Evolutionary conservation across 108 stramenopile genomes (phyloP).

Genomic region (Ochromonas danica): DNA sequence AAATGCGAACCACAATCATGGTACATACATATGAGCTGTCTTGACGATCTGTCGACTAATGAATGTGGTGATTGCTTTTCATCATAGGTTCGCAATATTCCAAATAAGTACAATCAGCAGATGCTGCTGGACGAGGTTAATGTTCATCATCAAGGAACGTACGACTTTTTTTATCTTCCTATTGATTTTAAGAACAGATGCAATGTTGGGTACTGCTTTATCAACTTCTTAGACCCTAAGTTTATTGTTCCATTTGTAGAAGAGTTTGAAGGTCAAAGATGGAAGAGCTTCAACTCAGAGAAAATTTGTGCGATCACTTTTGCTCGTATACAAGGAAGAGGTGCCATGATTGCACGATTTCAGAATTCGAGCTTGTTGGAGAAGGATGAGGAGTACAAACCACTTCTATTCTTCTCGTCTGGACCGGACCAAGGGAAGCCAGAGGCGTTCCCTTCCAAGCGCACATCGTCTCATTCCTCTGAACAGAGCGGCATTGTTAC

Average conservation of each 20-base stretch:
- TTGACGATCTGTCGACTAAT: too few species aligned
- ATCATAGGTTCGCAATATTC: slow-evolving; percentile 80
- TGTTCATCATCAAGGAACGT: slow-evolving; percentile 66
- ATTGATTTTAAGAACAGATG: slow-evolving; percentile 99
- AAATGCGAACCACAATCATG: slow-evolving; percentile 95
- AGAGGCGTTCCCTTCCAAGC: slow-evolving; percentile 24
- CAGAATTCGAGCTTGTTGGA: slow-evolving; percentile 96
- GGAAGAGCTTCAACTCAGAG: slow-evolving; percentile 93
- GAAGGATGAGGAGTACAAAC: slow-evolving; percentile 93
- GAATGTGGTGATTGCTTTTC: too few species aligned
- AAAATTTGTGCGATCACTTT: slow-evolving; percentile 97
- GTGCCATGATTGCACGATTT: slow-evolving; percentile 94
- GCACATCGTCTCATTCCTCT: too few species aligned
- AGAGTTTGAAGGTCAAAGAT: slow-evolving; percentile 82
- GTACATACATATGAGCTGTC: slow-evolving; percentile 27
- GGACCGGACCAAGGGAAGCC: slow-evolving; percentile 37
- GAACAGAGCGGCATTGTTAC: too few species aligned
- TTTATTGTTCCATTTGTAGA: slow-evolving; percentile 83
- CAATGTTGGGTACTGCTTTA: slow-evolving; percentile 97
- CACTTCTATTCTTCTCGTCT: slow-evolving; percentile 58
- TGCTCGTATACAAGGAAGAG: slow-evolving; percentile 97
- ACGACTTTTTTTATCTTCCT: slow-evolving; percentile 97
- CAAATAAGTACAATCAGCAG: slow-evolving; percentile 98
- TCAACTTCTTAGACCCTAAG: slow-evolving; percentile 85
- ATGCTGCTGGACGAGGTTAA: slow-evolving; percentile 94